Base-by-base conservation (phyloP, 1,139 yeast genomes). In the Diutina neorugosa region DNA sequence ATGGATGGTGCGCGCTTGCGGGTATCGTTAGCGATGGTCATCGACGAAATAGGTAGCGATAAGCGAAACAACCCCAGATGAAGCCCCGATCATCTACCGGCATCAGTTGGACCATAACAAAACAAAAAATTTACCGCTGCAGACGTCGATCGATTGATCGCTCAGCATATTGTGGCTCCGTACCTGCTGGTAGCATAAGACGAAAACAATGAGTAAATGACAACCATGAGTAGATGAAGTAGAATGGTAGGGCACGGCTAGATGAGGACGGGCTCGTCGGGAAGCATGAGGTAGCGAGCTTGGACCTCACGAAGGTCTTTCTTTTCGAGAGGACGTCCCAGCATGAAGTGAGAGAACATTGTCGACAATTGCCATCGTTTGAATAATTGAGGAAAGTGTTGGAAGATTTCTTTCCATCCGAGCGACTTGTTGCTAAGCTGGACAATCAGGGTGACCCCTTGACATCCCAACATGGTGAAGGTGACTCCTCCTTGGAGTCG, bases 401-500 rank as follows among this genome's bases (percentile, higher is more conserved):
- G 62, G 53, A 70, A 70, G 1, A 75, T 74, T 53, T 71, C 76
- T 9, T 60, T 58, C 55, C 70, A 68, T 1, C 73, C 67, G 53
- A 75, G 65, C 1, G 78, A 67, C 55, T 71, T 71, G 58, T 75
- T 75, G 8, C 69, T 62, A 57, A 75, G 59, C 50, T 58, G 60
- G 34, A 73, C 53, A 56, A 70, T 69, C 52, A 63, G 66, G 4
- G 66, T 61, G 1, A 55, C 56, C 7, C 57, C 55, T 46, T 54
- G 61, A 48, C 60, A 46, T 8, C 59, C 57, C 31, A 66, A 40
- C 51, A 66, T 62, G 18, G 67, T 68, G 55, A 87, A 71, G 7
- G 67, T 69, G 6, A 93, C 73, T 0, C 98, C 97, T 1, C 96
- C 96, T n/a, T 97, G 98, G 19, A 94, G 70, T 57, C 99, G 73